Evolutionary conservation across 768 basidiomycete genomes (phyloP).

Genomic region (Auricularia auricula-judae): DNA sequence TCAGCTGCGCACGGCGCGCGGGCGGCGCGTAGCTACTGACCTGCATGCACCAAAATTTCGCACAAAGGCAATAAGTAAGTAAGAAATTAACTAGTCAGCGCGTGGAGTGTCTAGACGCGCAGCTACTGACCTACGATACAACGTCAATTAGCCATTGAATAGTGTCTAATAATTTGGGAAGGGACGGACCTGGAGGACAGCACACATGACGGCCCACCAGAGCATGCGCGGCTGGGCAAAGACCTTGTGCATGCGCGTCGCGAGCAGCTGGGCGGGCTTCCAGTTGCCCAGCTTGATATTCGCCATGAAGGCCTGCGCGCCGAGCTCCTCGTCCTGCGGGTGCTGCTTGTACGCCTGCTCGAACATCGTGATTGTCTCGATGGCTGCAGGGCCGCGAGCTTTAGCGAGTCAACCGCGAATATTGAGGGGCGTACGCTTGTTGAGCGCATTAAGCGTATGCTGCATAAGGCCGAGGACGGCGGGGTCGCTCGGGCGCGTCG

Average conservation of each 20-base stretch:
- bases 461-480: slow-evolving; percentile 68
- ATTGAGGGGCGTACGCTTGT: slow-evolving; percentile 37
- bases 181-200: slow-evolving; percentile 57
- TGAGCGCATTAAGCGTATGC: slow-evolving; percentile 71
- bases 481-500: slow-evolving; percentile 61
- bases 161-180: not conserved
- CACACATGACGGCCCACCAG: slow-evolving; percentile 75
- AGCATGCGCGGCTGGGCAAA: slow-evolving; percentile 74
- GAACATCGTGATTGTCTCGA: slow-evolving; percentile 72
- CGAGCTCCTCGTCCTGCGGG: slow-evolving; percentile 73
- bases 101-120: too few relatives aligned
- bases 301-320: slow-evolving; percentile 75
- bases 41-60: too few relatives aligned
- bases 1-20: too few relatives aligned
- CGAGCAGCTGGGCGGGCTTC: slow-evolving; percentile 78
- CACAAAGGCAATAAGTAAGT: too few relatives aligned
- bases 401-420: slow-evolving; percentile 16
- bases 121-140: too few relatives aligned
- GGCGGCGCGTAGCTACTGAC: too few relatives aligned
- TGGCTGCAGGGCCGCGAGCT: not conserved
- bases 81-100: too few relatives aligned
- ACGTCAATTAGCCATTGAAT: too few relatives aligned
- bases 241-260: slow-evolving; percentile 72
- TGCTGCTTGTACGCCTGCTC: slow-evolving; percentile 78
- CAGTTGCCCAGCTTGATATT: slow-evolving; percentile 70